phyloP scores from a whole-genome alignment of 139 green algal species.

The Coccomyxa sp. region DNA sequence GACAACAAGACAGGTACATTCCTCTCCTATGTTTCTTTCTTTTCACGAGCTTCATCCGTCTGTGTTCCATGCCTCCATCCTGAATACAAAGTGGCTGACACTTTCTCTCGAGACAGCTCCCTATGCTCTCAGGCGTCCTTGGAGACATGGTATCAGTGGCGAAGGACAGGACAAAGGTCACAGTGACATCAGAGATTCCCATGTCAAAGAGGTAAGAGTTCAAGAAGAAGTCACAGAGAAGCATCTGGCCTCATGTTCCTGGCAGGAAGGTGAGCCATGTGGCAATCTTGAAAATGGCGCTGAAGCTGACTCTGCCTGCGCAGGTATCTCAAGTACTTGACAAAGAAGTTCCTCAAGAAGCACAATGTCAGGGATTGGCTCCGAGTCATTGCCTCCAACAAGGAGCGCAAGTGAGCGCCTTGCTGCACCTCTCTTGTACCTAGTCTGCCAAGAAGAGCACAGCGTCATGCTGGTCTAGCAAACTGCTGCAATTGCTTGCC shows the following conservation, averaged over 20 bases:
- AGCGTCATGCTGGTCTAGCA: neutral
- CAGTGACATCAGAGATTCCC: constrained; percentile 70
- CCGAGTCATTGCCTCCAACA: constrained; percentile 97
- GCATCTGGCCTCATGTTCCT: too few relatives aligned
- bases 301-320: too few relatives aligned
- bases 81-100: neutral
- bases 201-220: constrained; percentile 86
- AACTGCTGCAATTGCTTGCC: neutral
- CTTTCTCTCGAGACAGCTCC: neutral
- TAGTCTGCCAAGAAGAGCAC: too few relatives aligned
- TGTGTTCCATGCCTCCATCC: neutral
- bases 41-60: neutral
- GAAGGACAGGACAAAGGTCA: constrained; percentile 90
- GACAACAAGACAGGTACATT: constrained; percentile 73
- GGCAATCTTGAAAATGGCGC: too few relatives aligned
- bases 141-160: constrained; percentile 79
- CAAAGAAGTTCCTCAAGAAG: constrained; percentile 99
- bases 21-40: neutral
- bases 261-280: too few relatives aligned
- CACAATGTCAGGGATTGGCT: constrained; percentile 99
- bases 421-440: neutral
- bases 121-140: constrained; percentile 63
- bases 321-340: constrained; percentile 98
- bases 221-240: too few relatives aligned
- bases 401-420: constrained; percentile 71